phyloP scores from a whole-genome alignment of 768 basidiomycete species.

The Nidularia sp. region DNA sequence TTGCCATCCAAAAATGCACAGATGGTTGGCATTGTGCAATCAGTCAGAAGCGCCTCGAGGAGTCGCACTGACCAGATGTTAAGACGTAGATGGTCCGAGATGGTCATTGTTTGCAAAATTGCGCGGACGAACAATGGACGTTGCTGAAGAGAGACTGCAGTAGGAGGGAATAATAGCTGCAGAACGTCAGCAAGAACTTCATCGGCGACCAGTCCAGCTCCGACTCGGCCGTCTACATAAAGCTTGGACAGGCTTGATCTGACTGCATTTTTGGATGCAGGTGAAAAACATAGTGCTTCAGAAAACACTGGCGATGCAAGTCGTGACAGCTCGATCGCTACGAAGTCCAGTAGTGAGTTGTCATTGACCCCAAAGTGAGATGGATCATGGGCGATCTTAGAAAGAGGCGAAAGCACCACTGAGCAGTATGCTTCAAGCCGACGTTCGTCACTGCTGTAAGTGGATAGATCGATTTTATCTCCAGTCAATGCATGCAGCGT shows the following conservation, averaged over 20 bases:
- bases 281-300: slow-evolving; percentile 21
- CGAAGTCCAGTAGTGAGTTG: slow-evolving; percentile 20
- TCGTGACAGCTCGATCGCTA: slow-evolving; percentile 24
- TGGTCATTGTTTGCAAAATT: slow-evolving; percentile 22
- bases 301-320: slow-evolving; percentile 25
- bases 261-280: slow-evolving; percentile 18
- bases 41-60: slow-evolving; percentile 23
- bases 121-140: slow-evolving; percentile 23
- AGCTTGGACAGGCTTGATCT: slow-evolving; percentile 30
- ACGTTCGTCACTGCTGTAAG: slow-evolving; percentile 21
- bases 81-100: slow-evolving; percentile 24
- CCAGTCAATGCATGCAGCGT: slow-evolving; percentile 25
- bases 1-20: slow-evolving; percentile 25
- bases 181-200: slow-evolving; percentile 28
- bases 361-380: slow-evolving; percentile 24
- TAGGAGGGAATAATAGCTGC: slow-evolving; percentile 29
- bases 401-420: slow-evolving; percentile 27
- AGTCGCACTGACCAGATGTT: slow-evolving; percentile 28
- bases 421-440: slow-evolving; percentile 23
- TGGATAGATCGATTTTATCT: slow-evolving; percentile 15
- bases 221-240: slow-evolving; percentile 27
- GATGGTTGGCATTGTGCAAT: slow-evolving; percentile 18
- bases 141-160: slow-evolving; percentile 14
- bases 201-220: slow-evolving; percentile 23
- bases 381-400: slow-evolving; percentile 24